Evolutionary conservation across 208 protist genomes (phyloP), one percentile per base, ranked within the genome.

Genomic region (Wallacemonas collosoma): DNA sequence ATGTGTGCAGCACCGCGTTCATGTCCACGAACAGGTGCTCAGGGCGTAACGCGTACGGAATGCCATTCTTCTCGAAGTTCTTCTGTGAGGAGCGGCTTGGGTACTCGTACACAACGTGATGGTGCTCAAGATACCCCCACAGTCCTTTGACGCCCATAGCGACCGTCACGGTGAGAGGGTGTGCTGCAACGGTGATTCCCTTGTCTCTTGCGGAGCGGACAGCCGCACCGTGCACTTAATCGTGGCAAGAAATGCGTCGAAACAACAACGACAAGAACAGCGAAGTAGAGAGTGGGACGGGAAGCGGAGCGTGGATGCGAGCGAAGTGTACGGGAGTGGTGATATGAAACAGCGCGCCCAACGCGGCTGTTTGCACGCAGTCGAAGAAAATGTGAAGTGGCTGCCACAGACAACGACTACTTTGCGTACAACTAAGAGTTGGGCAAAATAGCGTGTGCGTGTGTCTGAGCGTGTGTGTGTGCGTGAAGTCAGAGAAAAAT

Each of bases 1-100:
- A 61, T 15, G 58, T 58, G 76, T 97, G 92, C 41, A 97, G 36
- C 17, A 97, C 48, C 8, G 77, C 65, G 67, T 97, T 97, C 92
- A 97, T 97, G 71, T 97, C 92, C 11, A 97, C 39, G 12, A 94
- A 64, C 36, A 97, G 75, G 72, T 97, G 87, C 43, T 86, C 54
- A 2, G 87, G 79, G 17, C 65, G 54, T 50, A 89, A 64, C 17
- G 77, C 79, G 57, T 83, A 76, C 47, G 70, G 63, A 17, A 50
- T 38, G 0, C 56, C 66, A 26, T n/a, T 56, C 12, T 48, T 58
- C 50, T 58, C 45, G n/a, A 69, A 55, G 50, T 54, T 45, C 44
- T 56, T 63, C 51, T 72, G 51, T n/a, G 44, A n/a, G 15, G 40
- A 58, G 53, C 51, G 38, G 8, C 63, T 73, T 17, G 76, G 65